Conservation (phyloP, 1,284 basidiomycete species). For the Violaceomyces palustris region DNA sequence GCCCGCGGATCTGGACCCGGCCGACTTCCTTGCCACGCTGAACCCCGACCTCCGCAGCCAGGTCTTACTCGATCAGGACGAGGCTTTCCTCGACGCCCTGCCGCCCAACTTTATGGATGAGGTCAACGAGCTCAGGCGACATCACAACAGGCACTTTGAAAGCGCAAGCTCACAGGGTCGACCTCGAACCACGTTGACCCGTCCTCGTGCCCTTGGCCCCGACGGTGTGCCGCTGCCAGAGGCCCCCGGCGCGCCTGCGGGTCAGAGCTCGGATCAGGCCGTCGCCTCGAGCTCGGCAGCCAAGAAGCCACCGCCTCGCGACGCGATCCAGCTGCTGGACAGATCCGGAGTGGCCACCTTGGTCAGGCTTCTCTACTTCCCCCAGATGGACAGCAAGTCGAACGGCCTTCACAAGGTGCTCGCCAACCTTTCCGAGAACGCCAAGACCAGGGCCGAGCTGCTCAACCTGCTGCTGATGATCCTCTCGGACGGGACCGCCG, state of each 20-base stretch:
- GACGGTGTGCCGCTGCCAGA: no score
- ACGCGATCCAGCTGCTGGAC: constrained; percentile 90
- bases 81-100: constrained; percentile 71
- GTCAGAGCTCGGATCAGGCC: not conserved
- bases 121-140: constrained; percentile 5
- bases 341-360: constrained; percentile 83
- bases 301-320: constrained; percentile 52
- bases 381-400: constrained; percentile 75
- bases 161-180: no score
- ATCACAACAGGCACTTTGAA: constrained; percentile 20
- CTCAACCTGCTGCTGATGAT: constrained; percentile 88
- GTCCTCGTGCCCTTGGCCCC: no score
- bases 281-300: no score
- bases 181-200: no score
- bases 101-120: constrained; percentile 54
- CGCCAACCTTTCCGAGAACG: constrained; percentile 91
- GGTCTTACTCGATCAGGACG: constrained; percentile 79
- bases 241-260: not conserved
- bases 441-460: constrained; percentile 81
- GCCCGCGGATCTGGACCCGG: constrained; percentile 69
- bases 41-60: constrained; percentile 76
- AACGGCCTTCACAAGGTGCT: constrained; percentile 82
- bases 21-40: constrained; percentile 78
- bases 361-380: constrained; percentile 91
- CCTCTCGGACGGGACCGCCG: constrained; percentile 88